Conservation (phyloP, 2,329 filamentous ascomycete species). For the Talaromyces sp. region DNA sequence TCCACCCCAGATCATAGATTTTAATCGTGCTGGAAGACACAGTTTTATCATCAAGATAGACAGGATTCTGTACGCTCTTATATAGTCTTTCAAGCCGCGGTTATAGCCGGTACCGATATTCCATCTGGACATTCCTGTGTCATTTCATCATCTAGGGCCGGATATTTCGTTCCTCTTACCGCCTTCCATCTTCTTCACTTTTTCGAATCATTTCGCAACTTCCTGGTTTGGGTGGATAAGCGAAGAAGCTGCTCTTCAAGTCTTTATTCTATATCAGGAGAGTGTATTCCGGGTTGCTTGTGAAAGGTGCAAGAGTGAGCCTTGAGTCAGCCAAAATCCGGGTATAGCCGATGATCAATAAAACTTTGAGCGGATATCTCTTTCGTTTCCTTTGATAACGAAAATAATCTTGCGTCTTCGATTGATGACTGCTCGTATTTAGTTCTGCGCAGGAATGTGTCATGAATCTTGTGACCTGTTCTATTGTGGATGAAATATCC, state of each 20-base stretch:
- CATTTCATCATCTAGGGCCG: background rate
- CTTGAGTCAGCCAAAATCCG: background rate
- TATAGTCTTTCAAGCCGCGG: background rate
- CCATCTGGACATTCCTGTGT: background rate
- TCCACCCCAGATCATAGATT: background rate
- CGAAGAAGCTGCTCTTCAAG: too few relatives aligned
- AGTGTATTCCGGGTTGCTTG: background rate
- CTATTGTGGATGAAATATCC: background rate
- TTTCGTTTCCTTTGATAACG: background rate
- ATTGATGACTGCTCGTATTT: too few relatives aligned
- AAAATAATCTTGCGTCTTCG: background rate
- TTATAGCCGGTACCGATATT: constrained; percentile 2
- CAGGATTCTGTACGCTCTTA: background rate
- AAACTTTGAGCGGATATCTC: background rate
- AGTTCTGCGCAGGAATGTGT: background rate
- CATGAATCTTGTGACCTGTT: background rate
- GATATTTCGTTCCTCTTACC: background rate
- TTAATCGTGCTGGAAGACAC: too few relatives aligned
- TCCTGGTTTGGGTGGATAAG: background rate
- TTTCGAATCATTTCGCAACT: background rate
- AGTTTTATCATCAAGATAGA: background rate
- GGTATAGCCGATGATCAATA: background rate
- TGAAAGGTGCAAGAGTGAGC: background rate
- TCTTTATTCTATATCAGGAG: background rate
- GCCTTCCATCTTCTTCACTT: background rate